phyloP scores from a whole-genome alignment of 345 rosid genomes.

The Lagerstroemia speciosa region DNA sequence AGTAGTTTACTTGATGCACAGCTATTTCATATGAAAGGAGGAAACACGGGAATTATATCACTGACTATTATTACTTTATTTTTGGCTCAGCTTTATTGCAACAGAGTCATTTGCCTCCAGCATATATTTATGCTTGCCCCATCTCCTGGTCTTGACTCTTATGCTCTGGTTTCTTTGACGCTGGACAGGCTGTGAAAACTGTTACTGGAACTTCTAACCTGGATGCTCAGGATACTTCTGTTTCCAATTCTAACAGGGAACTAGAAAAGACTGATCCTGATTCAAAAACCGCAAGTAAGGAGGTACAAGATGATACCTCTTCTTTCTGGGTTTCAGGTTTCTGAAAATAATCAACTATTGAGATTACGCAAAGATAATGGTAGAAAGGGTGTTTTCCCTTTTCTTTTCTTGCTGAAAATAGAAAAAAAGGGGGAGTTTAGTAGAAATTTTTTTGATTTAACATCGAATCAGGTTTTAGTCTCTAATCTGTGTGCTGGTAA shows the following conservation, averaged over 20 bases:
- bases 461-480: background rate
- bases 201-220: background rate
- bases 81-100: background rate
- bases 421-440: too few species aligned
- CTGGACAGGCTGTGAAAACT: background rate
- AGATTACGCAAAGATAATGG: background rate
- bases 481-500: background rate
- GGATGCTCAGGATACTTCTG: background rate
- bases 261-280: background rate
- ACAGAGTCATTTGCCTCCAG: too few species aligned
- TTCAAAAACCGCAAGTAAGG: background rate
- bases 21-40: background rate
- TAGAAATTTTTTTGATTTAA: background rate
- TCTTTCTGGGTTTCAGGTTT: background rate
- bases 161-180: background rate
- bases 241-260: background rate
- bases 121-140: background rate
- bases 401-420: background rate
- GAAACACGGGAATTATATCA: background rate
- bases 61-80: background rate
- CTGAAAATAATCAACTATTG: background rate
- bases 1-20: background rate
- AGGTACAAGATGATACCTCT: background rate
- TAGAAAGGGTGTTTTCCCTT: background rate
- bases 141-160: background rate